These are phyloP conservation scores for Tricholoma saponaceum DNA, from an alignment of 768 basidiomycete species.

Conservation along the genomic window DNA sequence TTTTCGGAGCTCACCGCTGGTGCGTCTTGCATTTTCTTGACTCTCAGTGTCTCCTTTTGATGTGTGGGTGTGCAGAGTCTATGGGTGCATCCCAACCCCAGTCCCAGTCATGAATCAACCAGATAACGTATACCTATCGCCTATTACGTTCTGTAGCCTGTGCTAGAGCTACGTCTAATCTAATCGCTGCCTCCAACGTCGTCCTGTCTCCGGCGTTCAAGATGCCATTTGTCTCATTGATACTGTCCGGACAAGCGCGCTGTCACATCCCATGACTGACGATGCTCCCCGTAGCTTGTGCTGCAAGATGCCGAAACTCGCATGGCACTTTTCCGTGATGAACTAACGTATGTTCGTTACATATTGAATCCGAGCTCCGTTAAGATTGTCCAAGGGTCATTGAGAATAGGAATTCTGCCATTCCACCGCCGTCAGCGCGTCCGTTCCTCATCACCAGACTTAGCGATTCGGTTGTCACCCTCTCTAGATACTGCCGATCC, in stretches of 20 bases:
- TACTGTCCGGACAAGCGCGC: neutral
- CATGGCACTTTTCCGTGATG: neutral
- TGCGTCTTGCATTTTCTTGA: conserved; percentile 31
- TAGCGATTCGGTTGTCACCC: too few species aligned
- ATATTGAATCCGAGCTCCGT: neutral
- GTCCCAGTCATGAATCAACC: conserved; percentile 24
- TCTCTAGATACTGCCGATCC: too few species aligned
- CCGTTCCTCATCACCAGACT: too few species aligned
- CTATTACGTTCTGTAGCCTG: neutral
- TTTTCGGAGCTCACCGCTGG: conserved; percentile 93
- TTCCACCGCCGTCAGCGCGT: too few species aligned
- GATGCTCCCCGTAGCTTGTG: neutral
- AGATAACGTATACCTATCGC: neutral
- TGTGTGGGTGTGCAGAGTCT: conserved; percentile 24
- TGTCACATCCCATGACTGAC: neutral
- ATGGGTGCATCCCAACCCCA: conserved; percentile 37
- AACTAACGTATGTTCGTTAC: neutral
- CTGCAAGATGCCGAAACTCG: neutral
- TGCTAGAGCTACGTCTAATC: neutral
- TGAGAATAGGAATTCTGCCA: neutral
- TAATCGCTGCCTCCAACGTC: neutral
- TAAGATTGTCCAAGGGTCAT: neutral
- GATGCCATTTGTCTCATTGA: neutral
- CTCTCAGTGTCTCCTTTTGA: neutral
- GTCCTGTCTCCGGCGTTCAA: neutral